A percentile compares a stretch with the other conserved stretches of the same genome.
Conservation (phyloP, 2,329 filamentous ascomycete species). For the Trichophyton equinum region DNA sequence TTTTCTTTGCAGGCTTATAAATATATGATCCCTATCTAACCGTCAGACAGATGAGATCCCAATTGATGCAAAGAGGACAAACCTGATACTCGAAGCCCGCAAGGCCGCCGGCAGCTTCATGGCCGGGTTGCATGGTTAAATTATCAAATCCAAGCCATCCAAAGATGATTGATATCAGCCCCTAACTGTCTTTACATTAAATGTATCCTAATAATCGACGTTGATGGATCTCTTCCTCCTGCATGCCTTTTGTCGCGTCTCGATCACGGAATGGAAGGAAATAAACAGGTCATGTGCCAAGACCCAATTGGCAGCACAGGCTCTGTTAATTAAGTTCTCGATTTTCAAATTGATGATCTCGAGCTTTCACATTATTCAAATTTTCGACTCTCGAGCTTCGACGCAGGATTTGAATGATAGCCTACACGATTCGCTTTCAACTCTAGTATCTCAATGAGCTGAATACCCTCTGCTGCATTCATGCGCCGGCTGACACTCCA, state of each 20-base stretch:
- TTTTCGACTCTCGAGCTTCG: not conserved
- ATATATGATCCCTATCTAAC: slow-evolving; percentile 46
- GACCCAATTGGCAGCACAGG: not conserved
- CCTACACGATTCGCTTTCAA: not conserved
- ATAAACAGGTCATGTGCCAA: not conserved
- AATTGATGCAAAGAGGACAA: slow-evolving; percentile 3
- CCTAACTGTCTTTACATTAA: not conserved
- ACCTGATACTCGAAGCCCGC: slow-evolving; percentile 24
- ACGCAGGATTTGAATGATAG: not conserved
- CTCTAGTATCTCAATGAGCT: slow-evolving; percentile 21
- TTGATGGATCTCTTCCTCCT: not conserved
- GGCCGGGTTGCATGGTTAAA: not conserved
- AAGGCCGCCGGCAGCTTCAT: not conserved
- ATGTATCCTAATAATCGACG: not conserved
- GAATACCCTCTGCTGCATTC: slow-evolving; percentile 20
- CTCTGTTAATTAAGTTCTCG: not conserved
- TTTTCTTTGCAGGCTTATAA: slow-evolving; percentile 42
- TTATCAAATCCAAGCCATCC: not conserved
- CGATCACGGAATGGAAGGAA: not conserved
- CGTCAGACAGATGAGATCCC: not conserved
- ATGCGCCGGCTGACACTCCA: slow-evolving; percentile 35
- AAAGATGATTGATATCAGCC: no score
- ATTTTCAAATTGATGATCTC: not conserved
- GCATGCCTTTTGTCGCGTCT: not conserved
- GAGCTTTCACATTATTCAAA: not conserved